A percentile compares a stretch with the other conserved stretches of the same genome.
phyloP scores from a whole-genome alignment of 345 rosid species.

The Lumnitzera racemosa region DNA sequence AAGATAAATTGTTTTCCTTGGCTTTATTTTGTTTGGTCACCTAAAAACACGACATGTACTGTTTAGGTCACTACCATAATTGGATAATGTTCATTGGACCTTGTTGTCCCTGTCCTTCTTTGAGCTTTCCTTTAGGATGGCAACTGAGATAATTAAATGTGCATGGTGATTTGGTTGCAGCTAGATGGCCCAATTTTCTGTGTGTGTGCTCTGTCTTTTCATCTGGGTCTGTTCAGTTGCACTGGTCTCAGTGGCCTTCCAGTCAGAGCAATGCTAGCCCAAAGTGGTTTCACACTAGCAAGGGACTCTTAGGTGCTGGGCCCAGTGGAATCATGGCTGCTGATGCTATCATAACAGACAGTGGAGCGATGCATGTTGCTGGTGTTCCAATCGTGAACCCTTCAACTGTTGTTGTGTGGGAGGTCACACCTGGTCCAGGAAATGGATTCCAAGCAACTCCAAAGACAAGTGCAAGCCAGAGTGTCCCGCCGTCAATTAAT shows the following conservation, averaged over 20 bases:
- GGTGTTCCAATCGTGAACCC: conserved; percentile 99
- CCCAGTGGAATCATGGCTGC: conserved; percentile 99
- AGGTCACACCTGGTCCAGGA: conserved; percentile 96
- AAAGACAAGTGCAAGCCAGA: conserved; percentile 47
- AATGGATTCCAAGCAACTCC: conserved; percentile 81
- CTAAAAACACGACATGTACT: no score
- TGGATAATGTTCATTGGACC: no score
- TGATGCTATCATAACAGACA: conserved; percentile 93
- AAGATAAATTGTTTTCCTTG: no score
- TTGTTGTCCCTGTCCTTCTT: no score
- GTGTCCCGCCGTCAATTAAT: conserved; percentile 77
- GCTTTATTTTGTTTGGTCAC: no score
- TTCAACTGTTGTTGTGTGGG: conserved; percentile 99
- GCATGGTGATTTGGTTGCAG: conserved; percentile 40
- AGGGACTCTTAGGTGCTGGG: conserved; percentile 98
- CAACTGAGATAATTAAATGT: neutral
- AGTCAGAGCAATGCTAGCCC: conserved; percentile 56
- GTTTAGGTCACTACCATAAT: no score
- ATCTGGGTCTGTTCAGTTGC: conserved; percentile 96
- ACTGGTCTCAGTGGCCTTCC: conserved; percentile 97
- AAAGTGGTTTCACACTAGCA: conserved; percentile 94
- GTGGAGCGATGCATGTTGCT: conserved; percentile 98
- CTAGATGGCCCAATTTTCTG: conserved; percentile 98
- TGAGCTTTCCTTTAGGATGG: no score
- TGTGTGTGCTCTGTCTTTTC: conserved; percentile 97